Evolutionary conservation across 1,284 basidiomycete genomes (phyloP).

Genomic region (Pseudozyma pruni): DNA sequence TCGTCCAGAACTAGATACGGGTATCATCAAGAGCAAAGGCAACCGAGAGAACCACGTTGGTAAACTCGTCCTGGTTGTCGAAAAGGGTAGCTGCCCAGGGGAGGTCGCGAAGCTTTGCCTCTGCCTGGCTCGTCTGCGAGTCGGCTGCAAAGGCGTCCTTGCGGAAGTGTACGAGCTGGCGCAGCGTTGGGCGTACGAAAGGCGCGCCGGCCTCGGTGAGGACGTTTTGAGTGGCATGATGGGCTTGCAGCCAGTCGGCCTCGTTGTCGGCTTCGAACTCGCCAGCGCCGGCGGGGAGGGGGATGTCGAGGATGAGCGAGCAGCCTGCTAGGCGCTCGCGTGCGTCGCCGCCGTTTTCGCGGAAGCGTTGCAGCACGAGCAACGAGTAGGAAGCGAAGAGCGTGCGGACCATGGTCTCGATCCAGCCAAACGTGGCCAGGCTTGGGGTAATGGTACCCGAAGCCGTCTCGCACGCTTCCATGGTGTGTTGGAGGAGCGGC

Average conservation of each 20-base stretch:
- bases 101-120: conserved; percentile 30
- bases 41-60: conserved; percentile 55
- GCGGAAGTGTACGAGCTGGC: conserved; percentile 45
- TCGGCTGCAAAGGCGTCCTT: conserved; percentile 13
- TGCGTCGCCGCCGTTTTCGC: conserved; percentile 40
- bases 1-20: conserved; percentile 24
- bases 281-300: conserved; percentile 49
- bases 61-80: conserved; percentile 57
- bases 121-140: conserved; percentile 5
- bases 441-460: conserved; percentile 9
- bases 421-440: conserved; percentile 35
- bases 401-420: conserved; percentile 58
- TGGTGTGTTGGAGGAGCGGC: conserved; percentile 19
- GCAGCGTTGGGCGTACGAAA: conserved; percentile 26
- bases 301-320: conserved; percentile 54
- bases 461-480: conserved; percentile 13
- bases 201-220: conserved; percentile 32
- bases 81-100: conserved; percentile 36
- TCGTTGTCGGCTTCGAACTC: conserved; percentile 59
- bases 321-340: conserved; percentile 45
- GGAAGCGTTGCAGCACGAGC: conserved; percentile 58
- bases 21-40: conserved; percentile 57
- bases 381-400: conserved; percentile 58
- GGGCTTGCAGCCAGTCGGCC: conserved; percentile 44
- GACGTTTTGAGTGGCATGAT: conserved; percentile 18